Evolutionary conservation across 352 stramenopile genomes (phyloP).

Genomic region (Phytopythium cucurbitacearum): DNA sequence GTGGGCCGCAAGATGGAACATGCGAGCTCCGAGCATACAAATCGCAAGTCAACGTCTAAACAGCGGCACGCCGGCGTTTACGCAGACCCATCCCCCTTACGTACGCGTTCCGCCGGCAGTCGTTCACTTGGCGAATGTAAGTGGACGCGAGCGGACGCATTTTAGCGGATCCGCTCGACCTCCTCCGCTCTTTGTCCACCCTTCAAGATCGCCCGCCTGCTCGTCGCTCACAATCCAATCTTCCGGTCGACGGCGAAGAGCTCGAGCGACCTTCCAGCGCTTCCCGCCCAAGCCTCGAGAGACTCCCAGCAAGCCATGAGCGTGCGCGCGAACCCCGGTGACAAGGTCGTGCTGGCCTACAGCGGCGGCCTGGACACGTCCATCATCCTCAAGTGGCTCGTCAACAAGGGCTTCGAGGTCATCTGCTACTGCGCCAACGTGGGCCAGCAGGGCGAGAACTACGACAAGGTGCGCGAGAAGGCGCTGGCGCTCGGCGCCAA

Average conservation of each 20-base stretch:
- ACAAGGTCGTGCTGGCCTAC: slow-evolving; percentile 96
- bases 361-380: slow-evolving; percentile 97
- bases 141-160: no score
- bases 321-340: slow-evolving; percentile 60
- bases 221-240: slow-evolving; percentile 35
- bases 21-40: not conserved
- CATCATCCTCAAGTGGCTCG: slow-evolving; percentile 98
- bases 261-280: slow-evolving; percentile 6
- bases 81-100: not conserved
- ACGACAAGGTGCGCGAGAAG: slow-evolving; percentile 94
- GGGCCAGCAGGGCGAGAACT: slow-evolving; percentile 95
- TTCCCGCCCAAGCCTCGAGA: slow-evolving; percentile 3
- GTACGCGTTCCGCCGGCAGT: not conserved
- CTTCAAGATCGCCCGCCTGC: not conserved
- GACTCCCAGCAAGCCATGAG: slow-evolving; percentile 38
- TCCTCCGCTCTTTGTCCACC: no score
- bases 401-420: slow-evolving; percentile 97
- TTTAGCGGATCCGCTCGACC: no score
- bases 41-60: slow-evolving; percentile 1
- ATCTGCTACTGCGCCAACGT: slow-evolving; percentile 99
- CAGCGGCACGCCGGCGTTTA: not conserved
- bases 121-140: no score
- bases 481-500: slow-evolving; percentile 61
- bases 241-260: slow-evolving; percentile 14
- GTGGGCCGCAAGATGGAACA: no score